Base-by-base conservation (phyloP, 108 stramenopile species). In the Licmophora abbreviata region DNA sequence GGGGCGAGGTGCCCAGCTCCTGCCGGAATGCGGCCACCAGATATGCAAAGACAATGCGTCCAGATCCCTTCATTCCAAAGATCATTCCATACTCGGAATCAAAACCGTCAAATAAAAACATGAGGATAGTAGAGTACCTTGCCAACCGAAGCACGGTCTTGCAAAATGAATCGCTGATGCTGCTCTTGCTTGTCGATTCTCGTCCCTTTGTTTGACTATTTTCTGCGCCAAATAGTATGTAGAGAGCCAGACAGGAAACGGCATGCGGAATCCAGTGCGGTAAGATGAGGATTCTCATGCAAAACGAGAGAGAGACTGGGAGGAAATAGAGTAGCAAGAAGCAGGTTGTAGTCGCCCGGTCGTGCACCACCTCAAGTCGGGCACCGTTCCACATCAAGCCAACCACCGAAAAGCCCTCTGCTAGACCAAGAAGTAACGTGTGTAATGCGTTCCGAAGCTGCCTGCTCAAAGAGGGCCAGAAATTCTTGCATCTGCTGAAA, bases 231-330 rank as follows among this genome's bases (percentile, higher is more conserved):
- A 55, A 68, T 9, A 68, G 42, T 20, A 48, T 46, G 23, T 22
- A 61, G 10, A 68, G 51, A 3, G 37, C 43, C 29, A 56, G 17
- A 31, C 30, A 45, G 20, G 60, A 55, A 27, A 68, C 6, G 14
- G 57, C 36, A 18, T 61, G 67, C 17, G 67, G 56, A 8, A 51
- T 51, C 67, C 67, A 68, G 44, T 68, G 67, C 4, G 67, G 67
- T n/a, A 68, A 4, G 44, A 30, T 29, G 18, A 51, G 29, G 27
- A 42, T 30, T 7, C 44, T 29, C 51, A 52, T 40, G 3, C 61
- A 25, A 4, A 24, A 5, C 29, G 40, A 29, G 42, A 55, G 52
- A n/a, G 51, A 28, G 18, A 6, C 17, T 36, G 67, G 67, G 33
- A 61, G 42, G 11, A 61, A 49, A 49, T 61, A 68, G 56, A 61